These are phyloP conservation scores for Nakaseomyces uthaithaninus DNA, from an alignment of 1,139 yeast species.

Conservation along the genomic window DNA sequence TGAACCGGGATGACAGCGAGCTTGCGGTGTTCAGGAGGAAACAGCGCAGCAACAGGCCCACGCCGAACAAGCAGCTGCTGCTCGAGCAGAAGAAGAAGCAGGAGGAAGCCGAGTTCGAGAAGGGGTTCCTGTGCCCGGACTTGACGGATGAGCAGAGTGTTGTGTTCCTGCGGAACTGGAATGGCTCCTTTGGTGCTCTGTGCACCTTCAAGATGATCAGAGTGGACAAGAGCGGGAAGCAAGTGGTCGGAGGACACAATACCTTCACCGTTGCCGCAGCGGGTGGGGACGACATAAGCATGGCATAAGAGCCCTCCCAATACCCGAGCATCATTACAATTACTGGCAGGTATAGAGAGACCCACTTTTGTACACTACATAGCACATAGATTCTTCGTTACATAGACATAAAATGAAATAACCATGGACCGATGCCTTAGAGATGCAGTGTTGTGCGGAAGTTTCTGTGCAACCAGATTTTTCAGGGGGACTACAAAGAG, in stretches of 20 bases:
- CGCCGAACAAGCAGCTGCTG: constrained; percentile 57
- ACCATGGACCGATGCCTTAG: no score
- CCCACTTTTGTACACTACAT: no score
- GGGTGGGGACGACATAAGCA: constrained; percentile 15
- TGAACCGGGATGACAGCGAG: constrained; percentile 69
- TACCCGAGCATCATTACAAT: no score
- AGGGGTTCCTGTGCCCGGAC: constrained; percentile 74
- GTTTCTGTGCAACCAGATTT: no score
- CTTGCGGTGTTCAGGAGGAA: constrained; percentile 46
- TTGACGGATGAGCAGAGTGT: constrained; percentile 55
- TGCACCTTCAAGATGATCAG: constrained; percentile 44
- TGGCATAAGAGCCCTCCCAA: constrained; percentile 12
- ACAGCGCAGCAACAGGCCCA: constrained; percentile 85
- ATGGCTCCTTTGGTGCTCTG: constrained; percentile 75
- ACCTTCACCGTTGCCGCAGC: constrained; percentile 1
- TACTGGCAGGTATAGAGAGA: no score
- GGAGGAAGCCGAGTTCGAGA: constrained; percentile 52
- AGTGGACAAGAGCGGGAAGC: constrained; percentile 22
- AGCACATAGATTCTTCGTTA: no score
- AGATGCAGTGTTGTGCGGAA: no score
- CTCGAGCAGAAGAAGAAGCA: constrained; percentile 54
- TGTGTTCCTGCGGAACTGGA: constrained; percentile 58
- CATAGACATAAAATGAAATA: no score
- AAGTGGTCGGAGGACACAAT: constrained; percentile 22
- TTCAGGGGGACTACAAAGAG: no score